Evolutionary conservation across 257 asterid species (phyloP).

Genomic region (Forsythia suspensa): DNA sequence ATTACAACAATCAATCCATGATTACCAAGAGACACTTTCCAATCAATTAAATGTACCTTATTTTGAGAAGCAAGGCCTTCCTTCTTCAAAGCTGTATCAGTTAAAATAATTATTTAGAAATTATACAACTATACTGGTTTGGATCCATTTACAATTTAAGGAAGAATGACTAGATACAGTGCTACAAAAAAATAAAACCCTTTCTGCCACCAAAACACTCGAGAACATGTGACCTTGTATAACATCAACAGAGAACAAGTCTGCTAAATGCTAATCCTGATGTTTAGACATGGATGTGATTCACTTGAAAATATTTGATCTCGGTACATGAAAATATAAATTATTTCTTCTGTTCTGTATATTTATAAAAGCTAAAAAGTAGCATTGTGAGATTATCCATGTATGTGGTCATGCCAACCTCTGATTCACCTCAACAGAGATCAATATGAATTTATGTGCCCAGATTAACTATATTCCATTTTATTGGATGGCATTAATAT

Average conservation of each 20-base stretch:
- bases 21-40: background rate
- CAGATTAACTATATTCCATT: background rate
- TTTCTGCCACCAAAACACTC: background rate
- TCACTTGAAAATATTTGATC: background rate
- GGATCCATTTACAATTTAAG: constrained; percentile 12
- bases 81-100: constrained; percentile 56
- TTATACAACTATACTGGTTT: constrained; percentile 11
- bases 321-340: background rate
- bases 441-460: background rate
- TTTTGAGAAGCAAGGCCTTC: constrained; percentile 38
- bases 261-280: background rate
- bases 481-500: background rate
- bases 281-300: constrained; percentile 5
- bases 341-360: background rate
- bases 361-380: background rate
- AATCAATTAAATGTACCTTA: constrained; percentile 41
- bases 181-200: background rate
- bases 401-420: background rate
- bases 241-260: constrained; percentile 14
- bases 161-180: background rate
- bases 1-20: constrained; percentile 11
- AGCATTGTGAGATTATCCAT: background rate
- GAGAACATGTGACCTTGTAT: constrained; percentile 16
- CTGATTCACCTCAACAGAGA: background rate
- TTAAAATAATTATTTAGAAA: constrained; percentile 10